Percentiles rank a stretch among this genome's conserved stretches.
Conservation (phyloP, 2,329 filamentous ascomycete species). For the Sporothrix phasma region DNA sequence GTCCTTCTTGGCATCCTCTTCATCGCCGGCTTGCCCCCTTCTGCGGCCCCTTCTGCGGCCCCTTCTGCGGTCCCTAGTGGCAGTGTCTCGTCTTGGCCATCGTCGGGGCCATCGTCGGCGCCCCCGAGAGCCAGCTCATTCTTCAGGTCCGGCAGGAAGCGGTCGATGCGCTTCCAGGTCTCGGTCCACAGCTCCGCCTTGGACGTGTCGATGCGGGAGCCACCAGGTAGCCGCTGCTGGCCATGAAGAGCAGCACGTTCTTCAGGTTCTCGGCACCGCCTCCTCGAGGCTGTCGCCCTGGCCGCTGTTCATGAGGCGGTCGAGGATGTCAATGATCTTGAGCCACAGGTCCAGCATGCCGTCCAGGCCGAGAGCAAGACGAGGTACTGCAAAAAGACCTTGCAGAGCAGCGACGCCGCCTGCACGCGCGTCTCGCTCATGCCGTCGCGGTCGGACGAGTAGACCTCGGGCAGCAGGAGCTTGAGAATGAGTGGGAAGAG, state of each 20-base stretch:
- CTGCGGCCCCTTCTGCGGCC: not conserved
- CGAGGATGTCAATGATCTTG: constrained; percentile 86
- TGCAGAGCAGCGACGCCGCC: constrained; percentile 81
- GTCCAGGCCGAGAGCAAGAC: constrained; percentile 74
- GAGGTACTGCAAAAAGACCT: constrained; percentile 90
- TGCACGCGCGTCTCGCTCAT: constrained; percentile 96
- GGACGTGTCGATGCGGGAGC: constrained; percentile 49
- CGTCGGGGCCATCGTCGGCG: not conserved
- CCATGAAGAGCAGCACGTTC: constrained; percentile 93
- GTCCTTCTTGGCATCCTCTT: not conserved
- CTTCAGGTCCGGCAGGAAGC: constrained; percentile 52
- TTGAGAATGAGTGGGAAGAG: constrained; percentile 83
- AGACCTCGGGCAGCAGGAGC: constrained; percentile 88
- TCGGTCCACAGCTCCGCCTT: constrained; percentile 51
- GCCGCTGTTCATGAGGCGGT: constrained; percentile 90
- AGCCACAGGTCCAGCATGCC: constrained; percentile 89
- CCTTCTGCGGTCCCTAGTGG: not conserved
- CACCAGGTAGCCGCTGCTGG: constrained; percentile 73
- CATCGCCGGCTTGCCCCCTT: not conserved
- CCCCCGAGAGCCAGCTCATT: constrained; percentile 46
- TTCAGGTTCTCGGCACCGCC: constrained; percentile 89
- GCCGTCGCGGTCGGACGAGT: constrained; percentile 77
- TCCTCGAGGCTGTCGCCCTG: constrained; percentile 88
- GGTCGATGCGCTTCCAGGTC: constrained; percentile 56
- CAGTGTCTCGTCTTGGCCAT: not conserved